Conservation (phyloP, 106 monocot genomes). For the Allium fistulosum region DNA sequence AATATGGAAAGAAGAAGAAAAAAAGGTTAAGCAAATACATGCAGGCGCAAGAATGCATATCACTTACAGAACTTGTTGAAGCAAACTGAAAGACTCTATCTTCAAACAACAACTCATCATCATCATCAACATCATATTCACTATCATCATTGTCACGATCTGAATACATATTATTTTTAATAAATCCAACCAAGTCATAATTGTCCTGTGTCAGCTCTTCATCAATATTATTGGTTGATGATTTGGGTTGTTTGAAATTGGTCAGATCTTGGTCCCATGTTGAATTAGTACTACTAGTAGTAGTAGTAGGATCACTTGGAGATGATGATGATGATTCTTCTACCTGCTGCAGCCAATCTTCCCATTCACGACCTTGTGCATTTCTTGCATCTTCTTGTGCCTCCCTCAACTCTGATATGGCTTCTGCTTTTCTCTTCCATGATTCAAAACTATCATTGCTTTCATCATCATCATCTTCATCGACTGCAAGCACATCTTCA, state of each 20-base stretch:
- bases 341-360: conserved; percentile 57
- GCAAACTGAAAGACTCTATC: conserved; percentile 88
- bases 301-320: background rate
- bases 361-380: conserved; percentile 55
- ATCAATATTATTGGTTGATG: background rate
- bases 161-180: conserved; percentile 27
- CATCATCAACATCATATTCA: background rate
- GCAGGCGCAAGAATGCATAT: too few relatives aligned
- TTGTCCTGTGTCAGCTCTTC: conserved; percentile 35
- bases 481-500: conserved; percentile 29
- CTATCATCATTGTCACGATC: conserved; percentile 24
- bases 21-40: background rate
- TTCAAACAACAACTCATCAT: conserved; percentile 86
- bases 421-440: conserved; percentile 90
- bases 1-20: background rate
- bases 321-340: background rate
- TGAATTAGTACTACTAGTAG: background rate
- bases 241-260: background rate
- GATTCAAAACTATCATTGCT: conserved; percentile 58
- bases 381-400: conserved; percentile 70
- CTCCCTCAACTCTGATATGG: conserved; percentile 78
- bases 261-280: conserved; percentile 24
- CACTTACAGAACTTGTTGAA: conserved; percentile 69
- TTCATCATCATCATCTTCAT: conserved; percentile 23
- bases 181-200: conserved; percentile 23